Evolutionary conservation across 1,284 basidiomycete genomes (phyloP), one percentile per base, ranked within the genome.

Genomic region (Boletus mariae): DNA sequence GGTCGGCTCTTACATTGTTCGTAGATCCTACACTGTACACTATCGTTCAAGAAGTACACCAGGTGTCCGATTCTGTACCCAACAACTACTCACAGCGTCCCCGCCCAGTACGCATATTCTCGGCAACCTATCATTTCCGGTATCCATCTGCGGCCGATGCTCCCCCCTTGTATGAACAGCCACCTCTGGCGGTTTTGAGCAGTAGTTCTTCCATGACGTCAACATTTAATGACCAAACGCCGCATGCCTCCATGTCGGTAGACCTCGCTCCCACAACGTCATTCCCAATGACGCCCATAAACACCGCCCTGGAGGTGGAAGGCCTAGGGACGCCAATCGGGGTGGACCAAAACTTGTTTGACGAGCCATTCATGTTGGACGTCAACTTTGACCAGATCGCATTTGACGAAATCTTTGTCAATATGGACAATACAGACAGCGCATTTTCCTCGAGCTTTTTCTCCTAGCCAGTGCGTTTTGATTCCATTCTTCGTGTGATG

Each of bases 11-110:
- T 9, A 46, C 40, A 3, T 46, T 5, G 2, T 31, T 25, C 10
- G 25, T 34, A 68, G 85, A 87, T 65, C 80, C 82, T 20, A 78
- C 82, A 3, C 65, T 76, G 47, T 86, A 78, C 64, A 79, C 68
- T 1, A 73, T 79, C 53, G 63, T 73, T 26, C 84, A 87, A 61
- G 79, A 84, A 50, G 82, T 87, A 46, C 55, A 75, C 62, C 57
- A 55, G 52, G 57, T 49, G 49, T 63, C 53, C 57, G 62, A 53
- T 59, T 61, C 37, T 32, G 29, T 49, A 23, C 52, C 54, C 46
- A 67, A 26, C 46, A 49, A 45, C 31, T 50, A 51, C 15, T 49
- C 58, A 11, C 59, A 53, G 23, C 67, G 69, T 3, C 57, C 65
- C 9, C 65, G 61, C 11, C 62, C 59, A 17, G 50, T 53, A 5